These are phyloP conservation scores for Cordyceps farinosa DNA, from an alignment of 2,329 filamentous ascomycete species.

Conservation along the genomic window DNA sequence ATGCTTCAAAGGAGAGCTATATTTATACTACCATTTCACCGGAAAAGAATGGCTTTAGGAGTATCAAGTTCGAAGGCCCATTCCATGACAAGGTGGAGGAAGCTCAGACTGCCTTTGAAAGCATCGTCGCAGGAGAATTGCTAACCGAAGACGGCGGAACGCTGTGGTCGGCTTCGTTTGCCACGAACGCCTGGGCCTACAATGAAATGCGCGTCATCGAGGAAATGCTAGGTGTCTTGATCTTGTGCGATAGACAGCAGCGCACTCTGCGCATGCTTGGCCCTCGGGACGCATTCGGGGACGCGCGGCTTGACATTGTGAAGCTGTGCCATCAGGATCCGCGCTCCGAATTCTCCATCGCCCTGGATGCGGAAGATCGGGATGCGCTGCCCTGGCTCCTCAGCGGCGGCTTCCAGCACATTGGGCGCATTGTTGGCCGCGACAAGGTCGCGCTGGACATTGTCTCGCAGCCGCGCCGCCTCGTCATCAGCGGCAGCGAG, in stretches of 20 bases:
- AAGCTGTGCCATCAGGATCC: constrained; percentile 7
- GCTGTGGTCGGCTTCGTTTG: constrained; percentile 15
- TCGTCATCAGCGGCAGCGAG: constrained; percentile 11
- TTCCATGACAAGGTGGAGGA: neutral
- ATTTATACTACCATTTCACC: neutral
- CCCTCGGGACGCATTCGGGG: neutral
- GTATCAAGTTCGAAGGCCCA: constrained; percentile 3
- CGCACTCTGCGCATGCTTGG: constrained; percentile 6
- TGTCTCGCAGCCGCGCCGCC: neutral
- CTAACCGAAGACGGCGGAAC: constrained; percentile 4
- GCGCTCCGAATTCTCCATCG: constrained; percentile 2
- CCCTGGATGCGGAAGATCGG: neutral
- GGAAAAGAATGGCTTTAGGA: neutral
- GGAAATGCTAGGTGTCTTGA: neutral
- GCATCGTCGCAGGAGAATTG: constrained; percentile 1
- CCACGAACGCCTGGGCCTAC: constrained; percentile 15
- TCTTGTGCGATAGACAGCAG: constrained; percentile 5
- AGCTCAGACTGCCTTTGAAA: neutral
- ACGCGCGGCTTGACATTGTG: neutral
- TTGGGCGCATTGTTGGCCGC: neutral
- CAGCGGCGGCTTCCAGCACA: neutral
- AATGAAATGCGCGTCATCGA: neutral
- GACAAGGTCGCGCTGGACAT: constrained; percentile 17
- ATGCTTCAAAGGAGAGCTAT: neutral
- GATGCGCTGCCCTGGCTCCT: constrained; percentile 9